Conservation (phyloP, 768 basidiomycete genomes). For the Tephrocybe sp. region DNA sequence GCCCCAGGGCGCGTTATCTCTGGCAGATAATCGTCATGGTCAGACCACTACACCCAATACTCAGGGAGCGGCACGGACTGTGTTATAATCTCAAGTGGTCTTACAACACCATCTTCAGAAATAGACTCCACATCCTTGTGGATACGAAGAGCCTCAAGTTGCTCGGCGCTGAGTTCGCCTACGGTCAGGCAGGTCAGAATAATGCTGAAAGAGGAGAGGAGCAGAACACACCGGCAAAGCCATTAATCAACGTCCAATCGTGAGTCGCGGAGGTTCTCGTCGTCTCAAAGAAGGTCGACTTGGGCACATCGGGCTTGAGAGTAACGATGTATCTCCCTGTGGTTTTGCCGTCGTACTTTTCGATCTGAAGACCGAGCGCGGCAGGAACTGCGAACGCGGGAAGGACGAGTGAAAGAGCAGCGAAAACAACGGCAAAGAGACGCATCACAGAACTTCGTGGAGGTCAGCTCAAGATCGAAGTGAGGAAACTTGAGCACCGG, state of each 20-base stretch:
- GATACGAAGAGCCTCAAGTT: constrained; percentile 22
- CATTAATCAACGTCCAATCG: constrained; percentile 29
- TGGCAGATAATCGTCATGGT: not conserved
- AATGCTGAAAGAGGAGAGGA: not conserved
- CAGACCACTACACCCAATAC: constrained; percentile 16
- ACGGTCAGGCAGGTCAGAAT: not conserved
- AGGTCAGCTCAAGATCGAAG: no score
- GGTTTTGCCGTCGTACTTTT: constrained; percentile 19
- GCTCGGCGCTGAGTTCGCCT: constrained; percentile 18
- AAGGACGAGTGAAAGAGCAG: constrained; percentile 5
- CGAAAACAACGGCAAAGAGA: constrained; percentile 6
- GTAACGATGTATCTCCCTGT: constrained; percentile 32
- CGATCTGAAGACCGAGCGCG: not conserved
- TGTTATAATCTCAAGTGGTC: constrained; percentile 14
- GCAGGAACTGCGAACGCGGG: constrained; percentile 6
- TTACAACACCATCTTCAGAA: constrained; percentile 25
- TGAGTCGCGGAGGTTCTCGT: constrained; percentile 11
- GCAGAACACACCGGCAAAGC: constrained; percentile 27
- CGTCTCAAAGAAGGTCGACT: constrained; percentile 14
- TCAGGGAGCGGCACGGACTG: constrained; percentile 14
- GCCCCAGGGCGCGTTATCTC: constrained; percentile 33
- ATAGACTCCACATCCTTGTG: constrained; percentile 21
- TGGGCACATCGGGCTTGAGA: constrained; percentile 30
- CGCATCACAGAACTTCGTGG: constrained; percentile 1
- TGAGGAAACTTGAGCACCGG: no score